phyloP scores from a whole-genome alignment of 2,329 filamentous ascomycete species.

The Cytospora paraplurivora region DNA sequence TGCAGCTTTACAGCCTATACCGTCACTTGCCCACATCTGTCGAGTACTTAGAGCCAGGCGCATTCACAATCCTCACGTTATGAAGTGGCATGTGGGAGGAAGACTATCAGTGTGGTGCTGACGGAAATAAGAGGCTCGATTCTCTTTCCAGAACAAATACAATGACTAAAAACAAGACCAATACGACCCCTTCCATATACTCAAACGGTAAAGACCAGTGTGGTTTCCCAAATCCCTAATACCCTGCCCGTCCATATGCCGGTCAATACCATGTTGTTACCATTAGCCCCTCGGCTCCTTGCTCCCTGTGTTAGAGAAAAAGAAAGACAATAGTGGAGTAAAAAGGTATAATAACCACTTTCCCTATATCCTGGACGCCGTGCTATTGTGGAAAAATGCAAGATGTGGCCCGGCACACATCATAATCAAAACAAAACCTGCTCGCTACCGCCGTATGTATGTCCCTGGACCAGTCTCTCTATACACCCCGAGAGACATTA shows the following conservation, averaged over 20 bases:
- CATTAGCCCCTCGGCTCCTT: slow-evolving; percentile 24
- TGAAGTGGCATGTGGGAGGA: neutral
- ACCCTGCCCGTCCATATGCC: slow-evolving; percentile 21
- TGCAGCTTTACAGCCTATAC: neutral
- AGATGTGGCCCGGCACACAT: slow-evolving; percentile 10
- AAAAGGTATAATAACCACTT: slow-evolving; percentile 15
- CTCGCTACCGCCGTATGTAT: slow-evolving; percentile 2
- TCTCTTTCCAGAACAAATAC: slow-evolving; percentile 10
- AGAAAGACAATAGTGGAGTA: slow-evolving; percentile 9
- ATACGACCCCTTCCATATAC: slow-evolving; percentile 8
- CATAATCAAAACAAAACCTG: slow-evolving; percentile 8
- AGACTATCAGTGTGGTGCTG: neutral
- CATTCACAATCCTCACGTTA: neutral
- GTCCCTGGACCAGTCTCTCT: slow-evolving; percentile 1
- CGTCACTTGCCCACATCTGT: neutral
- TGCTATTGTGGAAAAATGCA: slow-evolving; percentile 14
- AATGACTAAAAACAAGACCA: slow-evolving; percentile 4
- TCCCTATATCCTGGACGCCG: slow-evolving; percentile 23
- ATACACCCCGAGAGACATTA: slow-evolving; percentile 8
- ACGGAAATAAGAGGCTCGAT: slow-evolving; percentile 13
- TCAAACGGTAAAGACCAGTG: slow-evolving; percentile 6
- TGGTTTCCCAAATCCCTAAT: slow-evolving; percentile 9
- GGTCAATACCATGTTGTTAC: slow-evolving; percentile 19
- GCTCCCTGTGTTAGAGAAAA: slow-evolving; percentile 14
- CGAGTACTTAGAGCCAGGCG: too few species aligned